Evolutionary conservation across 495 filamentous ascomycete species (phyloP).

Genomic region (Aspergillus saccharolyticus): DNA sequence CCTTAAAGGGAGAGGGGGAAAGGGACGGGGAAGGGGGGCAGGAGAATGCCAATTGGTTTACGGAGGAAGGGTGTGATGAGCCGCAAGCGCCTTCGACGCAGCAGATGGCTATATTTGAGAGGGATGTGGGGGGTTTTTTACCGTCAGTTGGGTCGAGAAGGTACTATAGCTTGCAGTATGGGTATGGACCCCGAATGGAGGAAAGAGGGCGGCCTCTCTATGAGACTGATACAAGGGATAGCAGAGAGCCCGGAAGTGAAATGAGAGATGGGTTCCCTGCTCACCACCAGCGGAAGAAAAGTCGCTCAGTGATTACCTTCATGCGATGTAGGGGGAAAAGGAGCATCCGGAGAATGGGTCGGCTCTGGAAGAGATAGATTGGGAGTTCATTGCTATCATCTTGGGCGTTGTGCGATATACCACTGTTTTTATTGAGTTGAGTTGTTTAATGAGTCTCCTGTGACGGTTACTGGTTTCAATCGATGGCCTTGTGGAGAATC

Average conservation of each 20-base stretch:
- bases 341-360: conserved; percentile 9
- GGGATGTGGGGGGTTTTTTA: no score
- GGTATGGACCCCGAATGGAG: not conserved
- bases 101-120: no score
- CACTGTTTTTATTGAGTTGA: not conserved
- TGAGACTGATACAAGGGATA: not conserved
- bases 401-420: not conserved
- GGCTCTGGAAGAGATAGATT: conserved; percentile 11
- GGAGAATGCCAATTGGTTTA: not conserved
- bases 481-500: no score
- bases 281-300: conserved; percentile 5
- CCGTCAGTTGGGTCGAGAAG: not conserved
- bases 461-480: no score
- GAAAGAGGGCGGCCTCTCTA: not conserved
- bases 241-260: not conserved
- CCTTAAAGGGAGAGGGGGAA: no score
- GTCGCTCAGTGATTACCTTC: conserved; percentile 3
- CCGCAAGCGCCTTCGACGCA: no score
- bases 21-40: no score
- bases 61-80: not conserved
- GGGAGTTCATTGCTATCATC: no score
- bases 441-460: not conserved
- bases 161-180: not conserved
- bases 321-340: conserved; percentile 9
- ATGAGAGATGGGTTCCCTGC: not conserved